Evolutionary conservation across 2,329 filamentous ascomycete genomes (phyloP).

Genomic region (Calonectria leucothoes): DNA sequence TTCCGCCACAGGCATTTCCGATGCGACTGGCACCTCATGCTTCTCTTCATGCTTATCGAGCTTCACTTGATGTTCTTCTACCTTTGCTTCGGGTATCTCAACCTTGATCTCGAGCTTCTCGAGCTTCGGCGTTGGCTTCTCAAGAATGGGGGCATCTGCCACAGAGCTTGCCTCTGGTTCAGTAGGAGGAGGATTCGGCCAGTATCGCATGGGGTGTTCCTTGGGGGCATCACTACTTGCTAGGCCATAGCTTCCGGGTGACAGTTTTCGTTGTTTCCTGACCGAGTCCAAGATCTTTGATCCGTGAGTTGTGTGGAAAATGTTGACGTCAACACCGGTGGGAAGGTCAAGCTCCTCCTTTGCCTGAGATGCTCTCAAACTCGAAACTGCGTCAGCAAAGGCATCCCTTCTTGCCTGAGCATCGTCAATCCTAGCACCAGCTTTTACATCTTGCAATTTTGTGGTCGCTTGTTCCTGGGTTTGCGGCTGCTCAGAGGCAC

Average conservation of each 20-base stretch:
- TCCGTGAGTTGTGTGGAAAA: constrained; percentile 61
- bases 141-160: constrained; percentile 1
- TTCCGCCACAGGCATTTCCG: neutral
- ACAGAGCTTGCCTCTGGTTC: constrained; percentile 16
- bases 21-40: neutral
- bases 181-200: constrained; percentile 44
- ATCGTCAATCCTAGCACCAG: neutral
- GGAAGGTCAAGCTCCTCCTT: constrained; percentile 50
- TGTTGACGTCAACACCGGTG: constrained; percentile 55
- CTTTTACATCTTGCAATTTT: constrained; percentile 19
- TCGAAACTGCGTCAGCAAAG: constrained; percentile 23
- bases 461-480: neutral
- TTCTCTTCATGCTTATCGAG: neutral
- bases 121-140: constrained; percentile 12
- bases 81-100: neutral
- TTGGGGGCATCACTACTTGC: constrained; percentile 41
- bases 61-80: neutral
- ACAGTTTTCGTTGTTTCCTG: constrained; percentile 40
- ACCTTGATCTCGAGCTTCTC: neutral
- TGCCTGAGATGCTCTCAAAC: constrained; percentile 19
- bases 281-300: constrained; percentile 57
- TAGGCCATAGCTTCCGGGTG: constrained; percentile 13
- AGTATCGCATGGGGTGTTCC: constrained; percentile 52
- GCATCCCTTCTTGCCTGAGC: constrained; percentile 9
- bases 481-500: constrained; percentile 17